Evolutionary conservation across 2,329 filamentous ascomycete genomes (phyloP).

Genomic region (Chrysoporthe deuterocubensis): DNA sequence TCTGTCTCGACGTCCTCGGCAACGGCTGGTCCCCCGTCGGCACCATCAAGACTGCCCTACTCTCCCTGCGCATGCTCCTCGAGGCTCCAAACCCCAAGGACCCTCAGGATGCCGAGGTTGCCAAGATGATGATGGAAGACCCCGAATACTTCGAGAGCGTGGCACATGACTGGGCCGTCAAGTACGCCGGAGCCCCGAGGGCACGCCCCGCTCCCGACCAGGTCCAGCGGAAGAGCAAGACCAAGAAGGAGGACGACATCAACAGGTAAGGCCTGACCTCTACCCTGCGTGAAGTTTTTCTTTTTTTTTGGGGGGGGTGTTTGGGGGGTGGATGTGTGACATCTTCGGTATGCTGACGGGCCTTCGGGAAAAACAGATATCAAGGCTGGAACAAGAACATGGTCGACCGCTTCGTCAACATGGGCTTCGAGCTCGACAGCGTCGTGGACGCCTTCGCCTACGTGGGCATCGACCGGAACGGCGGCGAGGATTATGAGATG

Average conservation of each 20-base stretch:
- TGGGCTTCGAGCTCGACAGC: conserved; percentile 89
- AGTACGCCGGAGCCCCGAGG: conserved; percentile 75
- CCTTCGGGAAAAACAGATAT: conserved; percentile 59
- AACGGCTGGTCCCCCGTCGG: conserved; percentile 93
- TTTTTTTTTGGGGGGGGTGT: too few relatives aligned
- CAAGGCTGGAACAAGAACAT: conserved; percentile 85
- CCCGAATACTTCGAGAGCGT: conserved; percentile 79
- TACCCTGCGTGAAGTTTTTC: too few relatives aligned
- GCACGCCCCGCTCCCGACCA: conserved; percentile 40
- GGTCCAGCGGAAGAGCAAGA: conserved; percentile 55
- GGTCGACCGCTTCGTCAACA: conserved; percentile 80
- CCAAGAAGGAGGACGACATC: conserved; percentile 59
- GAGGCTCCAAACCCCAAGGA: conserved; percentile 94
- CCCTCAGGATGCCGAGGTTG: conserved; percentile 94
- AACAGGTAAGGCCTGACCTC: conserved; percentile 40
- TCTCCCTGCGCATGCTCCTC: conserved; percentile 91
- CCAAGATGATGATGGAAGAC: conserved; percentile 81
- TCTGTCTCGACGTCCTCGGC: conserved; percentile 91
- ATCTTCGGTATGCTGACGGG: conserved; percentile 19
- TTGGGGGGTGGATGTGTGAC: not conserved
- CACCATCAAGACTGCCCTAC: conserved; percentile 92
- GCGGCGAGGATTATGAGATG: conserved; percentile 81
- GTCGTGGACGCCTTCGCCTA: conserved; percentile 84
- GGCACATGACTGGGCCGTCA: conserved; percentile 89
- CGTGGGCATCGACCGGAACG: conserved; percentile 79